phyloP scores from a whole-genome alignment of 371 early-diverging fungal species.

The Batkoa obscura region DNA sequence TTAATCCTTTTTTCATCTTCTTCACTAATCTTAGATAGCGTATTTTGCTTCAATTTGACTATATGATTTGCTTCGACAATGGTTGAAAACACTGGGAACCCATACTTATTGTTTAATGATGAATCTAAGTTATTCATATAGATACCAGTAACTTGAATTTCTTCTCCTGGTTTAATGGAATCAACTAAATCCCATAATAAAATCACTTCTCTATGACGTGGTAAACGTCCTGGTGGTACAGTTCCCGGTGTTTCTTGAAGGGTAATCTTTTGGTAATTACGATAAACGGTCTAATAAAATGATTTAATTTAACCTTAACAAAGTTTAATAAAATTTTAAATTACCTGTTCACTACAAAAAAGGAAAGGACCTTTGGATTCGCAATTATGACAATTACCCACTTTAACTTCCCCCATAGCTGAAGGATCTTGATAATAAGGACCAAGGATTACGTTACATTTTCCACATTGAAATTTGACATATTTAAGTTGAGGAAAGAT shows the following conservation, averaged over 20 bases:
- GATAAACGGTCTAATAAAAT: conserved; percentile 68
- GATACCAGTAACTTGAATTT: conserved; percentile 94
- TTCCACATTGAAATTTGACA: conserved; percentile 92
- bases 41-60: conserved; percentile 69
- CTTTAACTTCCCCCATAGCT: conserved; percentile 56
- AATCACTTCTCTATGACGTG: conserved; percentile 90
- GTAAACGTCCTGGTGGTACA: conserved; percentile 93
- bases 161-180: conserved; percentile 94
- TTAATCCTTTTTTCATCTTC: conserved; percentile 81
- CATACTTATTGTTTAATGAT: conserved; percentile 78
- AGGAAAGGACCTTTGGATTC: conserved; percentile 86
- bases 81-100: conserved; percentile 96
- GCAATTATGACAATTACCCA: conserved; percentile 85
- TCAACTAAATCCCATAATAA: conserved; percentile 96
- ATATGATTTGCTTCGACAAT: conserved; percentile 92
- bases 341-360: conserved; percentile 67
- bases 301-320: no score
- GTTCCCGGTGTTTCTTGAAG: conserved; percentile 97
- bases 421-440: conserved; percentile 82
- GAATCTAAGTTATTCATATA: conserved; percentile 93
- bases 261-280: conserved; percentile 96
- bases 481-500: conserved; percentile 96
- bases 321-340: not conserved
- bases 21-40: conserved; percentile 59
- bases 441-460: conserved; percentile 87